Percentiles rank a stretch among this genome's conserved stretches.
phyloP scores from a whole-genome alignment of 2,329 filamentous ascomycete genomes.

The Cladosporium phlei region DNA sequence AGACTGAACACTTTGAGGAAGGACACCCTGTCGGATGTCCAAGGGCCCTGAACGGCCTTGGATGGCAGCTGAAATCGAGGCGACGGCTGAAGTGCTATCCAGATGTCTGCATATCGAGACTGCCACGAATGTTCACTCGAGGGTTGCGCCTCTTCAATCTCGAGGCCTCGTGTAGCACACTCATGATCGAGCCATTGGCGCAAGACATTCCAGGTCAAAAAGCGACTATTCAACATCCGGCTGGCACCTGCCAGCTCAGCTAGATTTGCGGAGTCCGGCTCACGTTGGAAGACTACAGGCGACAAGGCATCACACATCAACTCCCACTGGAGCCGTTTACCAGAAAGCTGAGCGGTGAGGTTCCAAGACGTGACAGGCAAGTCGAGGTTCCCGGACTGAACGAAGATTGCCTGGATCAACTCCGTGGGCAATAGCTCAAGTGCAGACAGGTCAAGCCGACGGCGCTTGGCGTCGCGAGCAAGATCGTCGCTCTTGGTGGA shows the following conservation, averaged over 20 bases:
- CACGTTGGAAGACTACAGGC: constrained; percentile 16
- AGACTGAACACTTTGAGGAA: constrained; percentile 12
- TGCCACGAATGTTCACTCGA: not conserved
- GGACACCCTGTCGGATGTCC: constrained; percentile 21
- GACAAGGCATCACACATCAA: constrained; percentile 24
- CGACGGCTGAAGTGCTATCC: constrained; percentile 19
- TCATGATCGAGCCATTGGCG: constrained; percentile 21
- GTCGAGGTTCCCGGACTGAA: constrained; percentile 27
- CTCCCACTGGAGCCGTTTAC: constrained; percentile 25
- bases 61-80: constrained; percentile 19
- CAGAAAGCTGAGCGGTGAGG: constrained; percentile 28
- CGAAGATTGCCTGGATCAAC: constrained; percentile 33
- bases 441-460: constrained; percentile 17
- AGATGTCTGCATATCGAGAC: constrained; percentile 11
- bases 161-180: not conserved
- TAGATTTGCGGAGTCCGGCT: constrained; percentile 3
- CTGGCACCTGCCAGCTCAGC: constrained; percentile 21
- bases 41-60: constrained; percentile 23
- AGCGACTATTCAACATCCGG: constrained; percentile 30
- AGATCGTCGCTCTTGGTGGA: not conserved
- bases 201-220: constrained; percentile 33
- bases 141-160: constrained; percentile 2
- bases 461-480: constrained; percentile 1
- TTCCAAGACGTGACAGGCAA: constrained; percentile 28
- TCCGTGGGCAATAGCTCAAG: constrained; percentile 34